These are phyloP conservation scores for Pichia sp. DNA, from an alignment of 1,139 yeast genomes.

Conservation along the genomic window DNA sequence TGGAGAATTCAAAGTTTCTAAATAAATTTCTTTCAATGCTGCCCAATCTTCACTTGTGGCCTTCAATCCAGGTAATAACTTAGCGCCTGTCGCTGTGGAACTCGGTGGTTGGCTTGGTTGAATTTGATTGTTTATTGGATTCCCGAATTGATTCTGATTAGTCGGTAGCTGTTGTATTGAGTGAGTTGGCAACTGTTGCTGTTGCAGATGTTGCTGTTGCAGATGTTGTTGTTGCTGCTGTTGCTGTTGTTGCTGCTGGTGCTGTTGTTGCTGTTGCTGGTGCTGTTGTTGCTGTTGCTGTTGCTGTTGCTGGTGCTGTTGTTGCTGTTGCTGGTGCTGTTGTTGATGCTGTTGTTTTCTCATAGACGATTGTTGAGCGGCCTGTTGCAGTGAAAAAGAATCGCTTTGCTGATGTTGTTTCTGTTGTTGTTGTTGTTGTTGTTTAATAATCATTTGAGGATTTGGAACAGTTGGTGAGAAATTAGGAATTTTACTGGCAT, in stretches of 20 bases:
- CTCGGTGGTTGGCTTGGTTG: conserved; percentile 15
- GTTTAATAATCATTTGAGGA: conserved; percentile 8
- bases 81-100: conserved; percentile 26
- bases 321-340: conserved; percentile 3
- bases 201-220: conserved; percentile 4
- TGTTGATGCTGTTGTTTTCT: conserved; percentile 12
- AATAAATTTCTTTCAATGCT: conserved; percentile 55
- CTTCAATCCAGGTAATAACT: conserved; percentile 29
- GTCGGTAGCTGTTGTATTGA: conserved; percentile 25
- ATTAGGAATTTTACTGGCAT: background rate
- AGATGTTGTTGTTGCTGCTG: conserved; percentile 6
- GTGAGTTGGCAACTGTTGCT: background rate
- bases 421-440: conserved; percentile 3
- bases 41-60: conserved; percentile 44
- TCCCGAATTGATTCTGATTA: conserved; percentile 28
- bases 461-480: conserved; percentile 12
- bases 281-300: conserved; percentile 5
- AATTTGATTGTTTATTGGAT: conserved; percentile 6
- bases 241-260: conserved; percentile 20
- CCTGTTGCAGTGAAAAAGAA: conserved; percentile 7
- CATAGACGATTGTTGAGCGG: conserved; percentile 8
- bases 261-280: background rate
- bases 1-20: conserved; percentile 63
- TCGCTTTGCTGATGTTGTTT: conserved; percentile 1
- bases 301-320: conserved; percentile 7